Evolutionary conservation across 2,329 filamentous ascomycete species (phyloP).

Genomic region (Hymenoscyphus repandus): DNA sequence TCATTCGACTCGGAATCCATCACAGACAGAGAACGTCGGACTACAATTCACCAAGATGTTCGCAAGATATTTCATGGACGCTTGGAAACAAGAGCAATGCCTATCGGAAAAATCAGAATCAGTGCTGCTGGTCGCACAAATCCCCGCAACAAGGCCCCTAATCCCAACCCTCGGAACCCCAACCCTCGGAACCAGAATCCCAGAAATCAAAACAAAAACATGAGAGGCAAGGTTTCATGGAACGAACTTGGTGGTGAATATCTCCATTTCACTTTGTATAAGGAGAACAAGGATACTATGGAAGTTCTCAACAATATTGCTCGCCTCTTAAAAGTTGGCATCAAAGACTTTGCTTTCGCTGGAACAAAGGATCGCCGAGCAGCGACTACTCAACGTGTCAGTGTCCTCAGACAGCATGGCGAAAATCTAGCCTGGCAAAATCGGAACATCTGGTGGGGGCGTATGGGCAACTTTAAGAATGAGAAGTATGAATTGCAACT

Average conservation of each 20-base stretch:
- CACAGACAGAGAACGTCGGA: slow-evolving; percentile 54
- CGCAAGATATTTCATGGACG: slow-evolving; percentile 59
- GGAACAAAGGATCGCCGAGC: slow-evolving; percentile 69
- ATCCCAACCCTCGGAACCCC: slow-evolving; percentile 11
- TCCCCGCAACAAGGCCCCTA: slow-evolving; percentile 15
- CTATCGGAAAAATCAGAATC: slow-evolving; percentile 53
- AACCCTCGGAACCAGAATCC: slow-evolving; percentile 12
- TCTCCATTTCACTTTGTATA: slow-evolving; percentile 70
- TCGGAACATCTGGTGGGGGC: slow-evolving; percentile 50
- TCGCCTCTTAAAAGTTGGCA: slow-evolving; percentile 51
- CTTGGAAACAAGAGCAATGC: slow-evolving; percentile 57
- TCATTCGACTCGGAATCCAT: slow-evolving; percentile 49
- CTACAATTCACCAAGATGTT: slow-evolving; percentile 51
- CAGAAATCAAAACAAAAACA: slow-evolving; percentile 15
- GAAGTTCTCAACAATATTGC: slow-evolving; percentile 60
- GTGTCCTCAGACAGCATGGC: slow-evolving; percentile 52
- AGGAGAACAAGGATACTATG: slow-evolving; percentile 77
- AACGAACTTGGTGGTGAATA: slow-evolving; percentile 63
- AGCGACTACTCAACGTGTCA: slow-evolving; percentile 62
- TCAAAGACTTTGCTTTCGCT: slow-evolving; percentile 60
- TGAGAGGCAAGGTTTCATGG: slow-evolving; percentile 48
- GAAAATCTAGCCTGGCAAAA: slow-evolving; percentile 63
- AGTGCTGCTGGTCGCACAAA: slow-evolving; percentile 37
- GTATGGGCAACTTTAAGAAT: slow-evolving; percentile 79
- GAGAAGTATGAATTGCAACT: slow-evolving; percentile 66